A percentile compares a stretch with the other conserved stretches of the same genome.
These are phyloP conservation scores for Debaryomyces udenii DNA, from an alignment of 1,139 yeast genomes.

Conservation along the genomic window DNA sequence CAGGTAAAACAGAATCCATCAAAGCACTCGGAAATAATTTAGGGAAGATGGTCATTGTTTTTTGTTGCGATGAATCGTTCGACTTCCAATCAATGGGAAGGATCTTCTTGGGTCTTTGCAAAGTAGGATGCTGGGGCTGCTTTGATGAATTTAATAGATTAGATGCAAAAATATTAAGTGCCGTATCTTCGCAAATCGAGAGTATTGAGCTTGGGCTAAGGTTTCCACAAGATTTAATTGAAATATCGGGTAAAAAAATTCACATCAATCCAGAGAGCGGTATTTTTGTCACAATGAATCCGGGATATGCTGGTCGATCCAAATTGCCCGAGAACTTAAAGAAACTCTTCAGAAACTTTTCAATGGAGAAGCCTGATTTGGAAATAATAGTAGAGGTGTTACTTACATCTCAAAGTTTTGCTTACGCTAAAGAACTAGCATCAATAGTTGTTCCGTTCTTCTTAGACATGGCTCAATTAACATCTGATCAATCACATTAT, in stretches of 20 bases:
- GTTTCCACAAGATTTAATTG: constrained; percentile 29
- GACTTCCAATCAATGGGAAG: constrained; percentile 83
- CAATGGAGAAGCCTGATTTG: constrained; percentile 76
- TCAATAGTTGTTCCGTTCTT: constrained; percentile 60
- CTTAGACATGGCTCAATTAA: constrained; percentile 32
- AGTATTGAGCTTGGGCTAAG: constrained; percentile 61
- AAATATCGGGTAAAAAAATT: constrained; percentile 51
- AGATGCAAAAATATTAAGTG: constrained; percentile 71
- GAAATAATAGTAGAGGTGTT: constrained; percentile 71
- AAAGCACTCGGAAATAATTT: constrained; percentile 81
- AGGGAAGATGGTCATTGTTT: constrained; percentile 83
- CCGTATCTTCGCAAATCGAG: constrained; percentile 83
- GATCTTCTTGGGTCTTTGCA: constrained; percentile 78
- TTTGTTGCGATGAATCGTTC: constrained; percentile 89
- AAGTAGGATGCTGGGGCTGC: constrained; percentile 93
- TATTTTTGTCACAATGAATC: constrained; percentile 89
- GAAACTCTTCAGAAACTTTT: constrained; percentile 73
- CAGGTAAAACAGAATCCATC: constrained; percentile 92
- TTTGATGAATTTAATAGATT: constrained; percentile 94
- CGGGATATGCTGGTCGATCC: constrained; percentile 83
- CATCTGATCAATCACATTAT: constrained; percentile 70
- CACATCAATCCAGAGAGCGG: constrained; percentile 61
- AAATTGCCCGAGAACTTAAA: constrained; percentile 85
- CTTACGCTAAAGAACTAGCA: constrained; percentile 51
- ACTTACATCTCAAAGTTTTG: constrained; percentile 73